Evolutionary conservation across 768 basidiomycete genomes (phyloP), one percentile per base, ranked within the genome.

Genomic region (Tylopilus balloui): DNA sequence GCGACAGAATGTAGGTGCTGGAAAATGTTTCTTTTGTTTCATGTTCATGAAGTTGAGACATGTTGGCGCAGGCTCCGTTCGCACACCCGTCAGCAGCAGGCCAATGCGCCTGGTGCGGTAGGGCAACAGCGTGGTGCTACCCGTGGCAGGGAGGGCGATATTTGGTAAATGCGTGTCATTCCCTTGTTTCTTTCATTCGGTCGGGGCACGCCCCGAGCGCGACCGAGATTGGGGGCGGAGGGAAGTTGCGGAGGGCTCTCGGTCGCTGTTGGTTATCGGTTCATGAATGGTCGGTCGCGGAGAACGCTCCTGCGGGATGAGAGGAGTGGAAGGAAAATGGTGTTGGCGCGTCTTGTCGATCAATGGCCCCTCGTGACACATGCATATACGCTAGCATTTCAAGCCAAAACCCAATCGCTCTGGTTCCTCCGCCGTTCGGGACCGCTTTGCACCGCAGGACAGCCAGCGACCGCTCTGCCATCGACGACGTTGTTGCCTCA

Each of bases 1-100:
- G 82, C 62, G 88, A 90, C 67, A 73, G 88, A 67, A 88, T 90
- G 88, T 91, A 75, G 75, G 86, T 60, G 61, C 54, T 49, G 52
- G 41, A 53, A 48, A 47, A 43, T n/a, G n/a, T 58, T 53, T 20
- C 40, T 32, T 55, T 59, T 59, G 40, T 45, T 43, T 14, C 6
- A 10, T 42, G 52, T 29, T 54, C 25, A 27, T 42, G 38, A 15
- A 10, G 35, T 63, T 67, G 37, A 66, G 13, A 25, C 34, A 17
- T 38, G 17, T 41, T 41, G 32, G 20, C 38, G 24, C 61, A 90
- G 88, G 86, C 83, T 91, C 59, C 88, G 88, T 60, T 91, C 88
- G 52, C 87, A 88, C 75, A 89, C 77, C 37, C 85, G 88, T 61
- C 88, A 89, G 72, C 86, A 88, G 65, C 83, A 84, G 59, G 68